Conservation (phyloP, 1,284 basidiomycete species). For the Heterobasidion occidentale region DNA sequence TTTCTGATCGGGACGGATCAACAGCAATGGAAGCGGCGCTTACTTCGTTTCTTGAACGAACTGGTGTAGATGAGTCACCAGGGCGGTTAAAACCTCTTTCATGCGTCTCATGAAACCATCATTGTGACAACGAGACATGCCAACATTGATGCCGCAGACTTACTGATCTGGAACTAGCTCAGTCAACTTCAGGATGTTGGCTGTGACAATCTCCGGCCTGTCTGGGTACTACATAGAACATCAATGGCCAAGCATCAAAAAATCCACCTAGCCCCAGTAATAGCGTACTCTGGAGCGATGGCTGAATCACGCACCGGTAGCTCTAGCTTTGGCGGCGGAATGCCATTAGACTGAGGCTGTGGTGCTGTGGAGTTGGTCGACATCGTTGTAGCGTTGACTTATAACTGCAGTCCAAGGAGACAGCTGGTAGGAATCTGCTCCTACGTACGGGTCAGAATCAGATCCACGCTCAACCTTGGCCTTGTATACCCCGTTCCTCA, state of each 20-base stretch:
- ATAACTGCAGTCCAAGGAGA: no score
- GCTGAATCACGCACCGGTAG: slow-evolving; percentile 18
- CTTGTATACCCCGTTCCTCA: no score
- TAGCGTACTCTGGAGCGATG: not conserved
- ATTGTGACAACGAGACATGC: not conserved
- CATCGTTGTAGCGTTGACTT: no score
- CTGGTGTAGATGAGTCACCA: slow-evolving; percentile 46
- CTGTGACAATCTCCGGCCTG: not conserved
- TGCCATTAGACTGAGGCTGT: slow-evolving; percentile 15
- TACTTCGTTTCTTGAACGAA: slow-evolving; percentile 26
- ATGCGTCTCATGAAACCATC: slow-evolving; percentile 13
- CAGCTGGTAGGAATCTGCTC: no score
- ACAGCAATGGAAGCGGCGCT: not conserved
- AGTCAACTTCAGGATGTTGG: not conserved
- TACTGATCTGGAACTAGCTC: not conserved
- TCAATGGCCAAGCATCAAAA: no score
- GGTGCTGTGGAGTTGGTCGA: not conserved
- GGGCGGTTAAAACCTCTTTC: slow-evolving; percentile 32
- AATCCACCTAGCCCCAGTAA: no score
- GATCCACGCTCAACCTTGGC: no score
- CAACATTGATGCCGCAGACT: not conserved
- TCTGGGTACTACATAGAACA: not conserved
- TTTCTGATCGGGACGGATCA: not conserved
- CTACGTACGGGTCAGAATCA: no score
- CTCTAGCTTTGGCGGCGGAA: slow-evolving; percentile 20